Evolutionary conservation across 495 filamentous ascomycete genomes (phyloP), one percentile per base, ranked within the genome.

Genomic region (Rhizodiscina lignyota): DNA sequence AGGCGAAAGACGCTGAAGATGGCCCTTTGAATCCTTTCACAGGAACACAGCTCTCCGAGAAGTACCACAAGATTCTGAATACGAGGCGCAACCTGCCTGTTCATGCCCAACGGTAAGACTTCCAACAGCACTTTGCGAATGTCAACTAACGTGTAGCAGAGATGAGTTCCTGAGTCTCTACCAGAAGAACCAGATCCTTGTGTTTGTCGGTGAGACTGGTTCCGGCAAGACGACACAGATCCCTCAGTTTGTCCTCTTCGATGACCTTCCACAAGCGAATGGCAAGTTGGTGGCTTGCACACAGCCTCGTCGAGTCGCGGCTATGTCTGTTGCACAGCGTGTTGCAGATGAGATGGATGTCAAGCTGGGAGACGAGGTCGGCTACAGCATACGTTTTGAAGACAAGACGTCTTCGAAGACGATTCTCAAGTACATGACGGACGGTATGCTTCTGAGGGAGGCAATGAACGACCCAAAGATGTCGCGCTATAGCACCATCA

Each of bases 201-300:
- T 99, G 49, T 93, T 99, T 49, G 91, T 99, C 39, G 91, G 91
- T 61, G 89, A 97, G 64, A 97, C 89, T 2, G 89, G 89, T 76
- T 97, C 89, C 45, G 89, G 89, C 56, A 97, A 97, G 59, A 97
- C 89, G 0, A 97, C 89, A 0, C 91, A 99, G 59, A 96, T 99
- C 36, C 91, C 91, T 0, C 91, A 99, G 53, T 99, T 92, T 54
- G 83, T 99, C 39, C 68, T 94, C 11, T 94, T 79, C 64, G 91
- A 99, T 62, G 91, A 99, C 59, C 70, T 91, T 17, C 89, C 91
- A 4, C 81, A 94, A 42, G 64, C 70, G 22, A 70, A 79, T 45
- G 60, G 64, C 47, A 94, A 93, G 62, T 72, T 93, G 58, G 77
- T 99, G 24, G 89, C 89, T 37, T 99, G 89, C 70, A 99, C 89